Conservation (phyloP, 2,329 filamentous ascomycete genomes). For the Pseudogymnoascus sp. region DNA sequence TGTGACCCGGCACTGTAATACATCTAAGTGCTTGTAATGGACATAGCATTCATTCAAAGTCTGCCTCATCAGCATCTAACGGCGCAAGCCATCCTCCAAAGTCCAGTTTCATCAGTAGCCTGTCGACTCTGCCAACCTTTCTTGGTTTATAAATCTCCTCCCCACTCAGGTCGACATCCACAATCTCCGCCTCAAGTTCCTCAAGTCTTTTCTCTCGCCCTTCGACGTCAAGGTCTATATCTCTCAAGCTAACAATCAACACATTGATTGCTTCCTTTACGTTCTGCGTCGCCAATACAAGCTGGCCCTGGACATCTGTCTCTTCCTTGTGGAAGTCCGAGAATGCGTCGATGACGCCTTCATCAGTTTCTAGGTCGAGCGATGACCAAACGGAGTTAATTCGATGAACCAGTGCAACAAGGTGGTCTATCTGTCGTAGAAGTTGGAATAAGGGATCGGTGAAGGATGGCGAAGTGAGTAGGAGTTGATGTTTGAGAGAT, state of each 20-base stretch:
- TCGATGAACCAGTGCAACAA: conserved; percentile 67
- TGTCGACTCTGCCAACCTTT: conserved; percentile 71
- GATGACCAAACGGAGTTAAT: conserved; percentile 69
- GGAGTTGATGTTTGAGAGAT: conserved; percentile 55
- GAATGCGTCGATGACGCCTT: conserved; percentile 70
- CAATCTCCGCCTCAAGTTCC: conserved; percentile 20
- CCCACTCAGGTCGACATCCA: conserved; percentile 30
- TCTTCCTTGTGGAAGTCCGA: conserved; percentile 67
- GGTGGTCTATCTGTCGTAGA: conserved; percentile 68
- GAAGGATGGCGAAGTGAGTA: conserved; percentile 56
- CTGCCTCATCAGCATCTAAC: background rate
- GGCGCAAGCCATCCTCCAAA: conserved; percentile 28
- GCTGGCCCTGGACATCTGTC: conserved; percentile 52
- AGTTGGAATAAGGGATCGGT: conserved; percentile 58
- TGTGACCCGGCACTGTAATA: background rate
- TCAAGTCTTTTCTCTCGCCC: conserved; percentile 5
- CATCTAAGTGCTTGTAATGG: background rate
- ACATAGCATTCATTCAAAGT: background rate
- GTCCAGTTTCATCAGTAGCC: conserved; percentile 85
- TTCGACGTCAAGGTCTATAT: conserved; percentile 38
- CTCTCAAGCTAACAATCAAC: conserved; percentile 45
- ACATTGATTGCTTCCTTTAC: conserved; percentile 61
- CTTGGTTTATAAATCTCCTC: conserved; percentile 56
- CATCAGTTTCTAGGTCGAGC: conserved; percentile 72
- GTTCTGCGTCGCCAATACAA: conserved; percentile 53